A percentile compares a stretch with the other conserved stretches of the same genome.
phyloP scores from a whole-genome alignment of 2,329 filamentous ascomycete species.

The Nothophaeocryptopus gaeumannii region DNA sequence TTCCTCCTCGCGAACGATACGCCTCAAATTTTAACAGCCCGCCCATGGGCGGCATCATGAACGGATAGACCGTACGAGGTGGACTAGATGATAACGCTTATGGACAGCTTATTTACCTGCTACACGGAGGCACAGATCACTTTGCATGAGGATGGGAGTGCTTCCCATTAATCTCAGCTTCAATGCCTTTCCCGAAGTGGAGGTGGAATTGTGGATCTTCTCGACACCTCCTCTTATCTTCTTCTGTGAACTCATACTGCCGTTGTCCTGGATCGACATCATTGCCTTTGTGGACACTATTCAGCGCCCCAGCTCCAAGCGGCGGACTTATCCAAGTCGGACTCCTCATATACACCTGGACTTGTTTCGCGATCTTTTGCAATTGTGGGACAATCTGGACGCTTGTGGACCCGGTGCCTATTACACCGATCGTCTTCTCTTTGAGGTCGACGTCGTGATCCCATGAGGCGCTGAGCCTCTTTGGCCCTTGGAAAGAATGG shows the following conservation, averaged over 20 bases:
- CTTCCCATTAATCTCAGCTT: conserved; percentile 46
- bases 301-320: conserved; percentile 7
- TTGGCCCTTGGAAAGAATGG: conserved; percentile 38
- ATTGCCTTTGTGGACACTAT: conserved; percentile 25
- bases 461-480: conserved; percentile 41
- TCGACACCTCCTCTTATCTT: conserved; percentile 38
- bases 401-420: conserved; percentile 38
- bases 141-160: too few relatives aligned
- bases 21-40: conserved; percentile 1
- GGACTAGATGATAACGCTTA: not conserved
- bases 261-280: conserved; percentile 30
- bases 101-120: not conserved
- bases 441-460: conserved; percentile 33
- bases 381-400: conserved; percentile 41
- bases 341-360: conserved; percentile 1
- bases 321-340: conserved; percentile 5
- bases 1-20: conserved; percentile 9
- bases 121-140: not conserved
- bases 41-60: conserved; percentile 16
- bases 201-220: conserved; percentile 44
- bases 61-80: not conserved
- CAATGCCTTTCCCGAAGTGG: conserved; percentile 47
- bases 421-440: conserved; percentile 39
- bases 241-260: conserved; percentile 44
- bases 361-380: conserved; percentile 21